Base-by-base conservation (phyloP, 192 early-diverging fungal genomes). In the Entomortierella parvispora region DNA sequence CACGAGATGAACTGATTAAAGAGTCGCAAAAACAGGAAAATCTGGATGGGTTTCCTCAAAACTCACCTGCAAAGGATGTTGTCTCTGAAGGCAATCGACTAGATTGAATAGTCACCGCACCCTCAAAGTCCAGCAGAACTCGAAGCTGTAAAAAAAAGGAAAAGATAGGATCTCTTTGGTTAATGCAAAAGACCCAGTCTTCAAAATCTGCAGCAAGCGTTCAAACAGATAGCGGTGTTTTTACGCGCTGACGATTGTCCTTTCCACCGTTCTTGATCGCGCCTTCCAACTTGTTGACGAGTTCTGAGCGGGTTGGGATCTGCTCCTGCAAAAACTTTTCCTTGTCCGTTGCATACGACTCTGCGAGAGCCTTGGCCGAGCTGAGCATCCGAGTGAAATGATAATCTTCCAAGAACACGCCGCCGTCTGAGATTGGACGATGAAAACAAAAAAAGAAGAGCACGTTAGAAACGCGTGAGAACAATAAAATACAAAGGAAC, bases 361-460 rank as follows among this genome's bases (percentile, higher is more conserved):
- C 10, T 2, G 65, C 74, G 34, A 77, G 43, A 2, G 40, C 48
- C 49, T 77, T 77, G 10, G 74, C 74, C 6, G 74, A 77, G 12
- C 45, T 63, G 47, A 77, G 63, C 74, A 77, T 77, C 10, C 74
- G 74, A 0, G 68, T 65, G 33, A 65, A 77, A 23, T 77, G 74
- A 10, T 64, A 68, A 20, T 77, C 74, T 34, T 63, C 18, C 17
- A 77, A 49, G 61, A 77, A 77, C n/a, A 77, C 14, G 4, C 74
- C 74, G 42, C 32, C 34, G 57, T 59, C 32, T 43, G 29, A 57
- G 40, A 32, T 37, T 42, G 15, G 17, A 37, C 17, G 1, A 33
- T 33, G 22, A 20, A n/a, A 25, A 4, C 15, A 15, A n/a, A 14
- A 6, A 42, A 4, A 43, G 25, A 48, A 18, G 47, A 49, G 11